phyloP scores from a whole-genome alignment of 371 early-diverging fungal species.

The Entomophthora muscae region DNA sequence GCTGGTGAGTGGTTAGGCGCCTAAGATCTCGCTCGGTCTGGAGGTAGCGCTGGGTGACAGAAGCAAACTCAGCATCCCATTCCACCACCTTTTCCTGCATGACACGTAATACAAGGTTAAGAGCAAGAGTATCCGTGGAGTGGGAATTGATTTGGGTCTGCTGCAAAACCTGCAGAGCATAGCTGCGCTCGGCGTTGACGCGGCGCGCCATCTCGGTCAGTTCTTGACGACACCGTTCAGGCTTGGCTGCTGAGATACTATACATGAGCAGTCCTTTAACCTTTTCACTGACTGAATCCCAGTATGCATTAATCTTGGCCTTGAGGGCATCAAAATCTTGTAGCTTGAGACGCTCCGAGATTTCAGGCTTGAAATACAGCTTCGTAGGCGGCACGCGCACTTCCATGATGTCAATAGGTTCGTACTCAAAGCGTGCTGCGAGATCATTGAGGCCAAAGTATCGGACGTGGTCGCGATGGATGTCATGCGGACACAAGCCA shows the following conservation, averaged over 20 bases:
- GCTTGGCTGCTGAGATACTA: constrained; percentile 37
- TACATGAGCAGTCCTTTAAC: constrained; percentile 36
- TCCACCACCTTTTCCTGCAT: constrained; percentile 54
- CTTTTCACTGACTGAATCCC: constrained; percentile 47
- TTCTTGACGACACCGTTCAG: constrained; percentile 38
- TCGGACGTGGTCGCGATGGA: constrained; percentile 56
- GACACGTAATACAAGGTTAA: constrained; percentile 50
- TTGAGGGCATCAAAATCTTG: constrained; percentile 37
- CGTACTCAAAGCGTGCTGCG: constrained; percentile 55
- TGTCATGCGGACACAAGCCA: constrained; percentile 59
- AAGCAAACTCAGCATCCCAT: constrained; percentile 69
- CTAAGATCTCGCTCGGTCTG: constrained; percentile 53
- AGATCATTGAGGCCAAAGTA: constrained; percentile 55
- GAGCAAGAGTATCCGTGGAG: constrained; percentile 54
- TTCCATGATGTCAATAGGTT: constrained; percentile 54
- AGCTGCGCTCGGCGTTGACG: constrained; percentile 51
- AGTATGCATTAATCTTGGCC: constrained; percentile 35
- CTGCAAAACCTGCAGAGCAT: constrained; percentile 57
- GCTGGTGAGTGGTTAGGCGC: constrained; percentile 37
- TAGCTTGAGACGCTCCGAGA: constrained; percentile 30
- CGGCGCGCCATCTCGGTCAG: constrained; percentile 39
- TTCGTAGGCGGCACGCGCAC: constrained; percentile 63
- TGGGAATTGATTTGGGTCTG: constrained; percentile 54
- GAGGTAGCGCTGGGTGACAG: constrained; percentile 50
- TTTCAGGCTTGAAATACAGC: constrained; percentile 33